These are phyloP conservation scores for Periglandula ipomoeae DNA, from an alignment of 2,329 filamentous ascomycete genomes.

Conservation along the genomic window DNA sequence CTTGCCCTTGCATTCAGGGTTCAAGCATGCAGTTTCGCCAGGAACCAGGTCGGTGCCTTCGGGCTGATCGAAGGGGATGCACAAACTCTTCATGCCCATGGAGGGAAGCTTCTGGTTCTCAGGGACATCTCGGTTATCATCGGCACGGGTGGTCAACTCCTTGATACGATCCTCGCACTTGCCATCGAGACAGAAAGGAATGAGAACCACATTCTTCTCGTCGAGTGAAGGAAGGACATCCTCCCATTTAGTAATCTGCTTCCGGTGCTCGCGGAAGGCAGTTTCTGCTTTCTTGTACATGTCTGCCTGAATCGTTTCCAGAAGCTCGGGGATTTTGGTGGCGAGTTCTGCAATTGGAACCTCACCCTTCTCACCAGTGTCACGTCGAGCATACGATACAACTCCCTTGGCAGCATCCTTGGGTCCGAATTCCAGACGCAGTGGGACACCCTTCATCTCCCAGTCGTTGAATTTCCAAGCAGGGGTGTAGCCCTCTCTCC, in stretches of 20 bases:
- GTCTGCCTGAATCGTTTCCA: conserved; percentile 84
- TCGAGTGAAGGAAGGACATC: conserved; percentile 87
- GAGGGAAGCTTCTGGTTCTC: conserved; percentile 45
- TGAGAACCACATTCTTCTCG: conserved; percentile 83
- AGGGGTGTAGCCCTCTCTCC: conserved; percentile 84
- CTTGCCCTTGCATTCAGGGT: conserved; percentile 68
- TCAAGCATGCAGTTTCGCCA: conserved; percentile 84
- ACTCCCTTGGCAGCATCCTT: conserved; percentile 83
- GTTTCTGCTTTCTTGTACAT: conserved; percentile 69
- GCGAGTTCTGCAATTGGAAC: conserved; percentile 67
- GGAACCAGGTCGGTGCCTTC: conserved; percentile 54
- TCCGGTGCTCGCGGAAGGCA: conserved; percentile 70
- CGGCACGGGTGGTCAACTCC: conserved; percentile 74
- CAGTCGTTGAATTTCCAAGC: conserved; percentile 99
- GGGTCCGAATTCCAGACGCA: conserved; percentile 91
- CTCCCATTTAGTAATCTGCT: conserved; percentile 77
- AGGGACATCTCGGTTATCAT: conserved; percentile 44
- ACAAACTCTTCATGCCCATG: conserved; percentile 63
- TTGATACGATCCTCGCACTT: conserved; percentile 94
- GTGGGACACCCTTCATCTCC: conserved; percentile 91
- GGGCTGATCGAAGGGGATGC: conserved; percentile 75
- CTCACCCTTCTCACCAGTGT: conserved; percentile 74
- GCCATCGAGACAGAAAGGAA: conserved; percentile 74
- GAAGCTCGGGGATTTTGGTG: conserved; percentile 65
- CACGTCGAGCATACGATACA: conserved; percentile 78